Evolutionary conservation across 495 filamentous ascomycete genomes (phyloP).

Genomic region (Podospora anserina): DNA sequence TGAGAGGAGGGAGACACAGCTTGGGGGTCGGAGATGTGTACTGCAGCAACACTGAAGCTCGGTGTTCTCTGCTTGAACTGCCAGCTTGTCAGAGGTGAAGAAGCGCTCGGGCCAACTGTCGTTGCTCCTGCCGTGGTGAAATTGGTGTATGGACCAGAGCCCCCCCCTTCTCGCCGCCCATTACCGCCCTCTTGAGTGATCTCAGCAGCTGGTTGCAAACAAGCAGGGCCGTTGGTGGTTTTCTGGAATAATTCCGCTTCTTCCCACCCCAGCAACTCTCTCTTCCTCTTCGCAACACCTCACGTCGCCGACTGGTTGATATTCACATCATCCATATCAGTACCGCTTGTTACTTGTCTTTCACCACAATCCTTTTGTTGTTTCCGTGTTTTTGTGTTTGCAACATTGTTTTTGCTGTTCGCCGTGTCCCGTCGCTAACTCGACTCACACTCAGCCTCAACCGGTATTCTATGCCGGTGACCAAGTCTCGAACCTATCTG

Average conservation of each 20-base stretch:
- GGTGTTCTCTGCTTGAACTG: too few relatives aligned
- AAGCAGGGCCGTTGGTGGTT: background rate
- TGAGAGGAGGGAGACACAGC: background rate
- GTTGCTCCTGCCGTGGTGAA: background rate
- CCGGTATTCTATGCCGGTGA: constrained; percentile 86
- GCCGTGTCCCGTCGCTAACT: background rate
- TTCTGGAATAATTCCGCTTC: background rate
- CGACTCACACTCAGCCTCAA: constrained; percentile 54
- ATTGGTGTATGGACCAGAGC: background rate
- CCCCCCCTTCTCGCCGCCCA: background rate
- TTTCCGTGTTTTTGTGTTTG: background rate
- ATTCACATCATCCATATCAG: background rate
- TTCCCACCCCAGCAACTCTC: background rate
- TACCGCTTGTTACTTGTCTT: background rate
- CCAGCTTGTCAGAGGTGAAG: background rate
- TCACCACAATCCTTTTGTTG: background rate
- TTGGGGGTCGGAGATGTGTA: background rate
- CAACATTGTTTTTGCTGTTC: background rate
- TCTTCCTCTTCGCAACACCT: background rate
- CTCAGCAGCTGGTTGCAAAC: background rate
- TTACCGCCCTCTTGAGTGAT: background rate
- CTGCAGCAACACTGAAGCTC: too few relatives aligned
- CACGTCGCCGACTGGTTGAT: background rate
- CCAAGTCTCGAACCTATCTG: constrained; percentile 59
- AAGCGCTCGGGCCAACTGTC: background rate